phyloP scores from a whole-genome alignment of 768 basidiomycete genomes.

The Coprinellus micaceus region DNA sequence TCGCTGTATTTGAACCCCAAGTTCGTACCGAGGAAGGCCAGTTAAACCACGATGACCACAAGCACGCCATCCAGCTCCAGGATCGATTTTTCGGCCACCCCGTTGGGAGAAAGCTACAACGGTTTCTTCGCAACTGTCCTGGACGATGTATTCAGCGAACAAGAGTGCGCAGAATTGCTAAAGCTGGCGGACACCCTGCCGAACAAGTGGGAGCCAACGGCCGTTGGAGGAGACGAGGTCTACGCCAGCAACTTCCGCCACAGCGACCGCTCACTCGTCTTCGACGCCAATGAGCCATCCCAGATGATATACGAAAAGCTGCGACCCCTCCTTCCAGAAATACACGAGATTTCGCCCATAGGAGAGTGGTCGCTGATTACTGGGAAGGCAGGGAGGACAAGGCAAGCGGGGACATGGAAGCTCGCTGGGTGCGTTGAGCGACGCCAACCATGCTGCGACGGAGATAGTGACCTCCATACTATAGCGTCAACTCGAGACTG shows the following conservation, averaged over 20 bases:
- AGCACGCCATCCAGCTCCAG: slow-evolving; percentile 3
- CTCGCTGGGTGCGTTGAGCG: slow-evolving; percentile 27
- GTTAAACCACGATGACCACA: neutral
- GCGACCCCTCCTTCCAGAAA: slow-evolving; percentile 29
- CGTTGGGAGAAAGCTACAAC: slow-evolving; percentile 25
- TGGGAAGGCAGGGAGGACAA: slow-evolving; percentile 22
- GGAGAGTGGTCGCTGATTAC: slow-evolving; percentile 30
- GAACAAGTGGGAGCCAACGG: slow-evolving; percentile 31
- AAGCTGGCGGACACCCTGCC: slow-evolving; percentile 24
- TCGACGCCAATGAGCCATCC: slow-evolving; percentile 25
- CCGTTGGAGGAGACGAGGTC: slow-evolving; percentile 24
- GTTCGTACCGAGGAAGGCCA: neutral
- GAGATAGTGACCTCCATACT: neutral
- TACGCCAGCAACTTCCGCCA: slow-evolving; percentile 30
- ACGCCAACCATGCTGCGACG: too few relatives aligned
- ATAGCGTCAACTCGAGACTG: slow-evolving; percentile 35
- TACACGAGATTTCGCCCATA: slow-evolving; percentile 26
- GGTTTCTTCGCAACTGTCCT: slow-evolving; percentile 34
- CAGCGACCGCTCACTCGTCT: slow-evolving; percentile 31
- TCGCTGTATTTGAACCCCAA: neutral
- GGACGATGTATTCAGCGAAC: slow-evolving; percentile 33
- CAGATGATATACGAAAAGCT: slow-evolving; percentile 29
- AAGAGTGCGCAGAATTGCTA: slow-evolving; percentile 33
- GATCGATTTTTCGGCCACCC: slow-evolving; percentile 30
- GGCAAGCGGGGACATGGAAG: slow-evolving; percentile 31